A percentile compares a stretch with the other conserved stretches of the same genome.
These are phyloP conservation scores for Mortierella sp. DNA, from an alignment of 371 early-diverging fungal species.

Conservation along the genomic window DNA sequence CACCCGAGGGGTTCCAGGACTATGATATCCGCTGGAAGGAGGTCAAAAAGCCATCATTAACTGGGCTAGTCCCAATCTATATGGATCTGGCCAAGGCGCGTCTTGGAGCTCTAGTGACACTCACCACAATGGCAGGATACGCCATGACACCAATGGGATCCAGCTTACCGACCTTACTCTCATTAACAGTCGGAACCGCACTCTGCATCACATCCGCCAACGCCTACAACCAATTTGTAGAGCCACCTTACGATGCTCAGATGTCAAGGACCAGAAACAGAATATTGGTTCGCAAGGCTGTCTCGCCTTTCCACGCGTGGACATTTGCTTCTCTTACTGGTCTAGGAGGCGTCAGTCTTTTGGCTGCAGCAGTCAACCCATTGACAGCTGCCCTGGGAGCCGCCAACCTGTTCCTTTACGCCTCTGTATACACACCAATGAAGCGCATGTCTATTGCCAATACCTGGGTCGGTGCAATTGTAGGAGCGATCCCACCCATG, in stretches of 20 bases:
- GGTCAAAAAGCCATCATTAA: constrained; percentile 54
- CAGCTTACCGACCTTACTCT: constrained; percentile 77
- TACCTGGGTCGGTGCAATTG: constrained; percentile 96
- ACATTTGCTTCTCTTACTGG: constrained; percentile 82
- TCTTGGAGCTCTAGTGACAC: constrained; percentile 89
- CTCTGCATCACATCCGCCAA: constrained; percentile 96
- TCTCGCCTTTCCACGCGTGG: constrained; percentile 92
- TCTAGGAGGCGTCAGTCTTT: constrained; percentile 73
- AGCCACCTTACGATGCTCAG: constrained; percentile 96
- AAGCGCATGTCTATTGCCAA: constrained; percentile 94
- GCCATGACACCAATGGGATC: constrained; percentile 91
- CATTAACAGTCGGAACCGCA: constrained; percentile 89
- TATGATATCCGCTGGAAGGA: constrained; percentile 57
- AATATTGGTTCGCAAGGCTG: constrained; percentile 83
- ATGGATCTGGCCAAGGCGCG: constrained; percentile 83
- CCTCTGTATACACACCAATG: constrained; percentile 93
- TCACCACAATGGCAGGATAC: constrained; percentile 96
- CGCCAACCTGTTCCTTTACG: constrained; percentile 90
- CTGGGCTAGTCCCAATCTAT: constrained; percentile 66
- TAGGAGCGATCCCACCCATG: constrained; percentile 98
- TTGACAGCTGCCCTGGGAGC: constrained; percentile 84
- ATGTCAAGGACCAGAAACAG: constrained; percentile 95
- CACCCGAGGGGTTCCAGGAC: constrained; percentile 36
- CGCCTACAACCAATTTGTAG: constrained; percentile 96
- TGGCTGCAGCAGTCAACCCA: constrained; percentile 88